These are phyloP conservation scores for Achlya hypogyna DNA, from an alignment of 352 stramenopile species.

Conservation along the genomic window DNA sequence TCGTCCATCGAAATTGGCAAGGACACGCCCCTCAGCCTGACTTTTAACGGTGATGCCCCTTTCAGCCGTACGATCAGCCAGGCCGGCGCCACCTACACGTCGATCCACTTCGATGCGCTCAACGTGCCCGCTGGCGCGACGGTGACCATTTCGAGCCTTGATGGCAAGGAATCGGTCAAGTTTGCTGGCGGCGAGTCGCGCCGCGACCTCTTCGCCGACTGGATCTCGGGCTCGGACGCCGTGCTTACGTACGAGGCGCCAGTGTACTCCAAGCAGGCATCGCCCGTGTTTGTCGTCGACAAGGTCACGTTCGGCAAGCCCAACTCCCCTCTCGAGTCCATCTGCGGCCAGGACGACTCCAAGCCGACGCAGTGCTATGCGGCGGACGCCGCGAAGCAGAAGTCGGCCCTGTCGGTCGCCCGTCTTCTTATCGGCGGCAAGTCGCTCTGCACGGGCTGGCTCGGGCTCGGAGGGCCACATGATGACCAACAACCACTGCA, in stretches of 20 bases:
- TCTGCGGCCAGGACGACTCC: constrained; percentile 8
- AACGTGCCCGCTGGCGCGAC: constrained; percentile 4
- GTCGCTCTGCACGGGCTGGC: constrained; percentile 67
- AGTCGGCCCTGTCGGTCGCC: constrained; percentile 32
- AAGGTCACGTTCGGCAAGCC: constrained; percentile 2
- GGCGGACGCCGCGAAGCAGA: constrained; percentile 14
- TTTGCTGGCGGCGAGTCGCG: not conserved
- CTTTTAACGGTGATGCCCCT: not conserved
- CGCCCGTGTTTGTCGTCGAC: not conserved
- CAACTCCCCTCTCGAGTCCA: not conserved
- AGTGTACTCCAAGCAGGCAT: not conserved
- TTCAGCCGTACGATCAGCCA: not conserved
- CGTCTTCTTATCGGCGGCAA: constrained; percentile 46
- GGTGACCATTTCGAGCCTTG: not conserved
- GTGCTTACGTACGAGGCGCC: constrained; percentile 4
- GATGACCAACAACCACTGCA: constrained; percentile 78
- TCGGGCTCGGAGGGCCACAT: constrained; percentile 60
- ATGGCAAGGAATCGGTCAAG: constrained; percentile 6
- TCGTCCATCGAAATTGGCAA: not conserved
- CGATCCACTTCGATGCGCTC: not conserved
- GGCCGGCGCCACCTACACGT: not conserved
- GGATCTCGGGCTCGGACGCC: not conserved
- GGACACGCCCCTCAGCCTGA: constrained; percentile 7
- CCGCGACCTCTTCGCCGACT: constrained; percentile 6
- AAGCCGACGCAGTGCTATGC: not conserved